Base-by-base conservation (phyloP, 805 yeast species). In the Sugiyamaella qingdaonensis region DNA sequence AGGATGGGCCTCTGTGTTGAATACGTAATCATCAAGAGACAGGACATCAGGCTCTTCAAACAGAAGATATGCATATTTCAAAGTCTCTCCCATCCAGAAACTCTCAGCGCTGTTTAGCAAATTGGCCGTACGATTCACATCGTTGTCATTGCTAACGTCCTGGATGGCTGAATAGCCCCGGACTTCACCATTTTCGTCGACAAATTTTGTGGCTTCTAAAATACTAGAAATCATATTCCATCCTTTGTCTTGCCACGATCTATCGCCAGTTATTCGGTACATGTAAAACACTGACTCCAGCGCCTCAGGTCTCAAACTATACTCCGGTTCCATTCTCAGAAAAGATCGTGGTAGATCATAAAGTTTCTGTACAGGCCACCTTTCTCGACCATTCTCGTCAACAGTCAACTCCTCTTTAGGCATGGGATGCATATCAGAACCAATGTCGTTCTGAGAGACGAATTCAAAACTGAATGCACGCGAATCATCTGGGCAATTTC, bases 31-130 rank as follows among this genome's bases (percentile, higher is more conserved):
- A 58, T 80, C 82, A 54, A 79, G 64, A 41, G 77, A 73, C 64
- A 74, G 68, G 11, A 70, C 65, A 7, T 68, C 62, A 11, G 73
- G 65, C 7, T 70, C 73, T 33, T 75, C 78, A 69, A 89, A 89
- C 58, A 89, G 72, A 54, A 88, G 70, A 63, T 88, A 88, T 37
- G 89, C 73, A 68, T 90, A 91, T 69, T 91, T 91, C 66, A 91
- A 77, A 2, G 97, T 91, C 68, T 91, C 97, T 1, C 96, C 94
- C 59, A 88, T 75, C 97, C 97, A 91, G 74, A 89, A 89, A 27
- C 94, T 84, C 46, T 59, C 62, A 8, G 54, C 54, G 43, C 75
- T 73, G 2, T 63, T 57, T 1, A 88, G 80, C 48, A 87, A 88
- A 64, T 87, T 88, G 7, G 85, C 79, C 2, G 87, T 76, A 66